Conservation (phyloP, 2,329 filamentous ascomycete species). For the Didymella exigua region DNA sequence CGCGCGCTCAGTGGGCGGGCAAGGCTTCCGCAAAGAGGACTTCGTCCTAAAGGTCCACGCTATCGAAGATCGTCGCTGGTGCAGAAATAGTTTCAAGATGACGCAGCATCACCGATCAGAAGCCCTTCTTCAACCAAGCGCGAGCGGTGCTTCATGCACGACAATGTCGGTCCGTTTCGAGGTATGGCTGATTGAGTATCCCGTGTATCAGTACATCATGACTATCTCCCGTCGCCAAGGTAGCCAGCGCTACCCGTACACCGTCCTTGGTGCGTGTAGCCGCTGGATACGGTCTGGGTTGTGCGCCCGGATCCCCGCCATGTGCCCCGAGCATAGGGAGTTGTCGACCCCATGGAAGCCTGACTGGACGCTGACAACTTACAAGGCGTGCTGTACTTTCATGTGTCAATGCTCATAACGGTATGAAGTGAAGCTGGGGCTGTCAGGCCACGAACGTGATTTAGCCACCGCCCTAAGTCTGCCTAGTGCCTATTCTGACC, state of each 20-base stretch:
- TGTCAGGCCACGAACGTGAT: background rate
- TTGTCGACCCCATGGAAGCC: constrained; percentile 14
- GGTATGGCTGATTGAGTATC: constrained; percentile 1
- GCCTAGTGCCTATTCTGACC: background rate
- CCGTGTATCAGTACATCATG: constrained; percentile 3
- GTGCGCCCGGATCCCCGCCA: constrained; percentile 31
- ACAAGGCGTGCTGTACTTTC: constrained; percentile 8
- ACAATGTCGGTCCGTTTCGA: background rate
- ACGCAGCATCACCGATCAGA: background rate
- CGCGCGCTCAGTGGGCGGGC: constrained; percentile 7
- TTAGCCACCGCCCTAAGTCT: background rate
- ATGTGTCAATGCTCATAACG: background rate
- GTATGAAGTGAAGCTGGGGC: background rate
- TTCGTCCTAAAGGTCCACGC: background rate
- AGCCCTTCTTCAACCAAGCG: background rate
- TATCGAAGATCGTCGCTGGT: constrained; percentile 17
- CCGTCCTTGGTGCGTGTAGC: constrained; percentile 8
- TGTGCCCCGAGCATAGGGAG: constrained; percentile 26
- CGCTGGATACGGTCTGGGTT: constrained; percentile 5
- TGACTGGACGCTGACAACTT: constrained; percentile 17
- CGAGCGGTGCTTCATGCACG: background rate
- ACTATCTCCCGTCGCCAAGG: constrained; percentile 2
- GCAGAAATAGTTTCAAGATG: constrained; percentile 3
- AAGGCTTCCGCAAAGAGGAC: constrained; percentile 4
- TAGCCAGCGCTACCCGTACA: constrained; percentile 3